Conservation (phyloP, 129 eudicot genomes). For the Pseudognaphalium luteoalbum region DNA sequence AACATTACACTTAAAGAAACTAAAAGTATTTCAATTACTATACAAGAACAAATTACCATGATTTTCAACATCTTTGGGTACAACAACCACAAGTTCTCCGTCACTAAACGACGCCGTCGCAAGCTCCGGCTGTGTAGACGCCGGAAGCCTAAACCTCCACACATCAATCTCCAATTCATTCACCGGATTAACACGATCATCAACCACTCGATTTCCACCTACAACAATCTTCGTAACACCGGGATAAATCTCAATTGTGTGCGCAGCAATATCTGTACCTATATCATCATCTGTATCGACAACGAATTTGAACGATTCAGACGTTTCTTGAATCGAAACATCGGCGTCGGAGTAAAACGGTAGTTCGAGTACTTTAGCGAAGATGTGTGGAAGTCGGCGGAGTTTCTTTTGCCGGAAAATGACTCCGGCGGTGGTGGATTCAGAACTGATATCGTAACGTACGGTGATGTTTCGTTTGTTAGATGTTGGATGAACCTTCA, state of each 20-base stretch:
- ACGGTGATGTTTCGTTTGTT: conserved; percentile 64
- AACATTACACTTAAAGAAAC: conserved; percentile 1
- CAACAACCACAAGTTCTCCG: conserved; percentile 87
- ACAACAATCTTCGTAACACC: conserved; percentile 85
- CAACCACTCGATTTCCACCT: conserved; percentile 29
- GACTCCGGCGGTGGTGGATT: conserved; percentile 27
- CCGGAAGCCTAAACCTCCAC: conserved; percentile 91
- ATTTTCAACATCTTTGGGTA: conserved; percentile 64
- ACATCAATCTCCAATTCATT: conserved; percentile 63
- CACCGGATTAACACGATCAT: conserved; percentile 13
- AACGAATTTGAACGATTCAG: conserved; percentile 51
- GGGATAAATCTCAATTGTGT: conserved; percentile 71
- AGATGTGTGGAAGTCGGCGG: conserved; percentile 93
- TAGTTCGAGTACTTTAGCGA: conserved; percentile 85
- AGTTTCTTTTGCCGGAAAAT: conserved; percentile 67
- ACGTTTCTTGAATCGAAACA: conserved; percentile 64
- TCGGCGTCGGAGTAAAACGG: conserved; percentile 89
- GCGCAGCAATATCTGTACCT: conserved; percentile 54
- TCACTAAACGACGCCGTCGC: conserved; percentile 70
- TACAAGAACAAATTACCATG: conserved; percentile 70
- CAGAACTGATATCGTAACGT: conserved; percentile 52
- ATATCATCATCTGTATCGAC: conserved; percentile 62
- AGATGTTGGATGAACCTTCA: conserved; percentile 89
- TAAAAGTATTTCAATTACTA: conserved; percentile 37
- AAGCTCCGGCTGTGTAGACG: conserved; percentile 66